These are phyloP conservation scores for Mangifera indica DNA, from an alignment of 345 rosid species.

Conservation along the genomic window DNA sequence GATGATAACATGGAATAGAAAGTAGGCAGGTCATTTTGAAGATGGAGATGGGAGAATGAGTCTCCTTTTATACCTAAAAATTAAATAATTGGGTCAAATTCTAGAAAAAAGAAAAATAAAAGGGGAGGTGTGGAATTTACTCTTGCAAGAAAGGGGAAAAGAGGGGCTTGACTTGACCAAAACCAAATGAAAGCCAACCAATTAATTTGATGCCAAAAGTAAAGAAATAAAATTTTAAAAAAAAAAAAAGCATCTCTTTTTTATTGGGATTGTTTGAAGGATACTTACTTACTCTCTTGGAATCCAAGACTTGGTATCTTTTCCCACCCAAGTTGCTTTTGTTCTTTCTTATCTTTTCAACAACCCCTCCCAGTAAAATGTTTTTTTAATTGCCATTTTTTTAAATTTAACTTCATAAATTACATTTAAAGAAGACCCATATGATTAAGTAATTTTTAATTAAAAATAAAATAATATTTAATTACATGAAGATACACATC, in stretches of 20 bases:
- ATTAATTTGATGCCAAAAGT: slow-evolving; percentile 18
- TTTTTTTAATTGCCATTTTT: too few species aligned
- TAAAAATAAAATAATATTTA: too few species aligned
- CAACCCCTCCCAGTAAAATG: background rate
- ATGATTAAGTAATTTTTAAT: too few species aligned
- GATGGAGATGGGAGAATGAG: background rate
- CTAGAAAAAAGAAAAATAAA: slow-evolving; percentile 9
- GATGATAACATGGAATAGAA: slow-evolving; percentile 28
- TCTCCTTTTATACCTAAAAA: too few species aligned
- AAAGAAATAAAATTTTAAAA: background rate
- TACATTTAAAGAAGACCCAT: too few species aligned
- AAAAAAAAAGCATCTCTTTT: slow-evolving; percentile 8
- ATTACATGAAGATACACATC: too few species aligned
- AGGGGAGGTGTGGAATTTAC: slow-evolving; percentile 29
- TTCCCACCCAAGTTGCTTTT: slow-evolving; percentile 2
- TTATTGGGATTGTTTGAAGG: slow-evolving; percentile 10
- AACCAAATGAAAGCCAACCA: slow-evolving; percentile 14
- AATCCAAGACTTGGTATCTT: slow-evolving; percentile 35
- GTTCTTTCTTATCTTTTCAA: background rate
- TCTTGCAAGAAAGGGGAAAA: slow-evolving; percentile 4
- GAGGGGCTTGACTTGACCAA: slow-evolving; percentile 24
- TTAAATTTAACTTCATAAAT: background rate
- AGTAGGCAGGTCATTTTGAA: slow-evolving; percentile 14
- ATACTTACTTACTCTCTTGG: slow-evolving; percentile 2
- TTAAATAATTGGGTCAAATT: slow-evolving; percentile 25